Base-by-base conservation (phyloP, 768 basidiomycete species). In the Auriscalpium orientale region DNA sequence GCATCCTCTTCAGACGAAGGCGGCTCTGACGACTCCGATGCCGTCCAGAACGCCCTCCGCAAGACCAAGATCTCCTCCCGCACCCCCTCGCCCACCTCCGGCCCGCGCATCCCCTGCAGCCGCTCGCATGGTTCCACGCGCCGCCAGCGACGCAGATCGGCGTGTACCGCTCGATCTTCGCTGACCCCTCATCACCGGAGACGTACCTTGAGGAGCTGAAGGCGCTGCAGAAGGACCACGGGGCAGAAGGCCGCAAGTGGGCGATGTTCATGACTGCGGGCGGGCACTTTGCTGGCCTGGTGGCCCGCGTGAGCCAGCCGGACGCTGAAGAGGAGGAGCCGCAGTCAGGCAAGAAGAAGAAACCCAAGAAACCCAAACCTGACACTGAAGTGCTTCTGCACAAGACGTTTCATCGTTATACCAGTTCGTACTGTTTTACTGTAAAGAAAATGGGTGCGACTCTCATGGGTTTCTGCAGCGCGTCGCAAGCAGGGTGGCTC, bases 371-470 rank as follows among this genome's bases (percentile, higher is more conserved):
- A 57, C 80, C 85, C 18, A 89, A 82, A 68, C 78, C 86, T 3
- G 90, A 93, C 54, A 83, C 81, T 0, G 92, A 94, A 65, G 80
- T 98, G 1, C 60, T 99, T 44, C 75, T 77, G 60, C 91, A 94
- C 65, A 99, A 98, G 71, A 98, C 97, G 2, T 98, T 98, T 68
- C 97, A 98, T 70, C 85, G 97, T 1, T 99, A 99, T 69, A 99
- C 97, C 0, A 98, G 95, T 97, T 61, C 63, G 91, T 79, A 3
- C 45, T 46, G 35, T 15, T 50, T 8, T 45, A 18, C 10, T 36
- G 21, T 37, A 20, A 15, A 4, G 13, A 8, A 18, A 33, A 7
- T 51, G 22, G n/a, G 21, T 33, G 22, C 28, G 28, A 18, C 11
- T 49, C 33, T 52, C 12, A 22, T 28, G 57, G n/a, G 8, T 12